Conservation (phyloP, 208 protist species). For the Acanthamoeba lenticulata region DNA sequence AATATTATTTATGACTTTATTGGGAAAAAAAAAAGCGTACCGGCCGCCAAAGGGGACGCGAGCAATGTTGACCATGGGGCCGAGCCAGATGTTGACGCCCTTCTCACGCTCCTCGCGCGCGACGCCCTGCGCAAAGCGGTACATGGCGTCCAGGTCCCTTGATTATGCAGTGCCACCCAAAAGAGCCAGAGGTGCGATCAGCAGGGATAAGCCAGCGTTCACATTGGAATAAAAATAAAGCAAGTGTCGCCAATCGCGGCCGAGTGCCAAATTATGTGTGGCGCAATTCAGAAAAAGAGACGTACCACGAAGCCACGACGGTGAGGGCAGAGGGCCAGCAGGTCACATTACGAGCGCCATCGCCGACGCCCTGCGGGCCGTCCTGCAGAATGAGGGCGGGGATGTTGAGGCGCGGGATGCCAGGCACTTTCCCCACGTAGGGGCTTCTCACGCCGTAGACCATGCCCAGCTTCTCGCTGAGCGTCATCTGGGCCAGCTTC, state of each 20-base stretch:
- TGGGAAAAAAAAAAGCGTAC: no score
- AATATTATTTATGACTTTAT: no score
- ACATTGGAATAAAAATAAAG: neutral
- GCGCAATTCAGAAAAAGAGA: neutral
- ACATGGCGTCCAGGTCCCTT: slow-evolving; percentile 60
- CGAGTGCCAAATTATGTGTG: neutral
- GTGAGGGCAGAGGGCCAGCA: slow-evolving; percentile 76
- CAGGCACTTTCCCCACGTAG: slow-evolving; percentile 67
- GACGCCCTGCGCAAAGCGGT: slow-evolving; percentile 73
- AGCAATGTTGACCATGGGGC: slow-evolving; percentile 74
- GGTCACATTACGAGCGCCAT: slow-evolving; percentile 66
- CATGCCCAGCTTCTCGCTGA: slow-evolving; percentile 69
- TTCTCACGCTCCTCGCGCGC: slow-evolving; percentile 69
- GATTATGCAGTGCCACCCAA: no score
- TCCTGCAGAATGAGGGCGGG: slow-evolving; percentile 72
- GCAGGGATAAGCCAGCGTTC: no score
- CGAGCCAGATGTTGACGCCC: slow-evolving; percentile 77
- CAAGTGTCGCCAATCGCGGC: neutral
- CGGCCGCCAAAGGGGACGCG: neutral
- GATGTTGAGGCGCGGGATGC: slow-evolving; percentile 68
- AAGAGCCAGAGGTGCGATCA: no score
- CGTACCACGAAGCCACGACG: slow-evolving; percentile 77
- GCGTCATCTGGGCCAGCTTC: slow-evolving; percentile 59
- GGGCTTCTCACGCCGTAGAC: neutral
- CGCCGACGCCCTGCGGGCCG: slow-evolving; percentile 77